phyloP scores from a whole-genome alignment of 176 grass and related monocot genomes.

The Bolboschoenus planiculmis region DNA sequence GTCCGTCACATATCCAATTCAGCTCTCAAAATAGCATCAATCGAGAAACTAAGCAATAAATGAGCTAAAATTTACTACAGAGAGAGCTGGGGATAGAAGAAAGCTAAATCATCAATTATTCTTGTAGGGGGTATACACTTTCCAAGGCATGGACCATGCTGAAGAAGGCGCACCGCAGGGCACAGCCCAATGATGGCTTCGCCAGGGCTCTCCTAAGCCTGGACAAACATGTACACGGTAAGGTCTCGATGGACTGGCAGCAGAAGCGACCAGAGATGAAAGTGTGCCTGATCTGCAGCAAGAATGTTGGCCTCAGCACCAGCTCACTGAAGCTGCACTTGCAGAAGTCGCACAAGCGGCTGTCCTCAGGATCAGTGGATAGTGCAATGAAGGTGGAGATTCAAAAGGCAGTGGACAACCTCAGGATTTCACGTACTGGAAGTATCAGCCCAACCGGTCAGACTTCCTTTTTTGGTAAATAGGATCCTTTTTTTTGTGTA shows the following conservation, averaged over 20 bases:
- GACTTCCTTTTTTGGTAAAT: conserved; percentile 24
- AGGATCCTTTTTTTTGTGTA: conserved; percentile 25
- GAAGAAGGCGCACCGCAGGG: conserved; percentile 76
- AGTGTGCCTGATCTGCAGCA: conserved; percentile 78
- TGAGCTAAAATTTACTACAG: background rate
- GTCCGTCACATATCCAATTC: background rate
- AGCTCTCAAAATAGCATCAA: background rate
- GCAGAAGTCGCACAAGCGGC: conserved; percentile 67
- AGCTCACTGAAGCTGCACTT: conserved; percentile 93
- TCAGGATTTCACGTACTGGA: conserved; percentile 50
- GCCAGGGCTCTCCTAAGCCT: conserved; percentile 63
- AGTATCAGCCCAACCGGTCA: conserved; percentile 59
- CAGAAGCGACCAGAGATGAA: conserved; percentile 85
- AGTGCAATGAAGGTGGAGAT: conserved; percentile 84
- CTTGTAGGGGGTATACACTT: conserved; percentile 55
- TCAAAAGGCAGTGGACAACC: conserved; percentile 45
- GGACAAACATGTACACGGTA: conserved; percentile 67
- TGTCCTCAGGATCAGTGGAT: conserved; percentile 73
- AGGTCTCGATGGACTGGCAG: conserved; percentile 88
- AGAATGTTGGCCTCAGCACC: conserved; percentile 82
- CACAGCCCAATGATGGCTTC: conserved; percentile 83
- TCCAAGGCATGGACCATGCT: conserved; percentile 68
- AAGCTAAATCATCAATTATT: background rate
- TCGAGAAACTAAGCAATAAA: background rate
- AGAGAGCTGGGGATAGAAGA: background rate